phyloP scores from a whole-genome alignment of 176 grass and related monocot genomes.

The Carex scoparia region DNA sequence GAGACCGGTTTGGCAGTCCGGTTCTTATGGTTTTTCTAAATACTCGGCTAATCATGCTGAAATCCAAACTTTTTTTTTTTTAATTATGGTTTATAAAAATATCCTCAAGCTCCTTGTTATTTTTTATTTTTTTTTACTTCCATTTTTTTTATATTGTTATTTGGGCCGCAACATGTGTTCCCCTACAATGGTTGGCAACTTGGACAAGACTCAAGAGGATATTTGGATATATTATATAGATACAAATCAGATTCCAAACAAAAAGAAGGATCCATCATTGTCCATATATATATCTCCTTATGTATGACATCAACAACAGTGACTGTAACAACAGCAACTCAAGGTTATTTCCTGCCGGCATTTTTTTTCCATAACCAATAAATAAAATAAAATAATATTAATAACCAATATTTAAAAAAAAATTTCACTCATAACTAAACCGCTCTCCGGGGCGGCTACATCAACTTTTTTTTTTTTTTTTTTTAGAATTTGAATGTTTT shows the following conservation, averaged over 20 bases:
- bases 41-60: too few species aligned
- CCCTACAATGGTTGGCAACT: background rate
- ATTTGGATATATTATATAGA: background rate
- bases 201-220: background rate
- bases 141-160: background rate
- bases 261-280: slow-evolving; percentile 5
- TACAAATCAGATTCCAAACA: slow-evolving; percentile 17
- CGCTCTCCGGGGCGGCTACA: too few species aligned
- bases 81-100: too few species aligned
- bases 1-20: too few species aligned
- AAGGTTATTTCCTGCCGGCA: background rate
- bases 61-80: too few species aligned
- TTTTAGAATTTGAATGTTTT: too few species aligned
- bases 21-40: too few species aligned
- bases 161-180: background rate
- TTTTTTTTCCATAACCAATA: too few species aligned
- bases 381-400: too few species aligned
- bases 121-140: background rate
- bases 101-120: background rate
- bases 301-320: background rate
- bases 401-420: too few species aligned
- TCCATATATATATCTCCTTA: background rate
- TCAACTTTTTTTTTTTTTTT: too few species aligned
- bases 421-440: too few species aligned
- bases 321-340: background rate